Conservation (phyloP, 78 protist species). For the Trichosphaerium sp. region DNA sequence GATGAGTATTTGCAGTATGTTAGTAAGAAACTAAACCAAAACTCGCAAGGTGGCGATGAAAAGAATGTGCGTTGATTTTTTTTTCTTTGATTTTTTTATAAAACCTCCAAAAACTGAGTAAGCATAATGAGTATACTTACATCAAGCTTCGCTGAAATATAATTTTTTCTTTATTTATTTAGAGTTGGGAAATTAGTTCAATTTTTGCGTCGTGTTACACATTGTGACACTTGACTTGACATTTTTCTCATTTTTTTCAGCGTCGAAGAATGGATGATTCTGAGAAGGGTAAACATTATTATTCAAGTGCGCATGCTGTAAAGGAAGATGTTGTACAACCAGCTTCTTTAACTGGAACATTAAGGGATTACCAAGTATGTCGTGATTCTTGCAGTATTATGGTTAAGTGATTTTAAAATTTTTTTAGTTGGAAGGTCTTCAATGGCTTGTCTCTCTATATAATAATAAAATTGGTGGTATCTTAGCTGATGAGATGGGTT, state of each 20-base stretch:
- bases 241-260: slow-evolving; percentile 16
- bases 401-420: too few relatives aligned
- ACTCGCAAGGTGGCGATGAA: slow-evolving; percentile 4
- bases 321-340: background rate
- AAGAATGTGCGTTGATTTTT: too few relatives aligned
- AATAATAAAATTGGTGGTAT: slow-evolving; percentile 86
- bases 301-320: background rate
- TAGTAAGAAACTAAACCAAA: slow-evolving; percentile 30
- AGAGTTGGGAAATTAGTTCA: too few relatives aligned
- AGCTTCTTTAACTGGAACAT: background rate
- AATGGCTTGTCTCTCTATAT: slow-evolving; percentile 86
- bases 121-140: background rate
- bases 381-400: too few relatives aligned
- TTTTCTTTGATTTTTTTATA: too few relatives aligned
- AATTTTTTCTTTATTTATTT: too few relatives aligned
- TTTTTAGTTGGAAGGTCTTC: slow-evolving; percentile 80
- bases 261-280: background rate
- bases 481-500: slow-evolving; percentile 98
- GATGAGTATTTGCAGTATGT: slow-evolving; percentile 11
- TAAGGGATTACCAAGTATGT: slow-evolving; percentile 50
- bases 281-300: background rate
- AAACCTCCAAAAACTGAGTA: too few relatives aligned
- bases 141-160: too few relatives aligned
- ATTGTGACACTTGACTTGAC: too few relatives aligned
- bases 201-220: too few relatives aligned